Percentiles rank a stretch among this genome's conserved stretches.
phyloP scores from a whole-genome alignment of 2,329 filamentous ascomycete species.

The Aspergillus luchuensis region DNA sequence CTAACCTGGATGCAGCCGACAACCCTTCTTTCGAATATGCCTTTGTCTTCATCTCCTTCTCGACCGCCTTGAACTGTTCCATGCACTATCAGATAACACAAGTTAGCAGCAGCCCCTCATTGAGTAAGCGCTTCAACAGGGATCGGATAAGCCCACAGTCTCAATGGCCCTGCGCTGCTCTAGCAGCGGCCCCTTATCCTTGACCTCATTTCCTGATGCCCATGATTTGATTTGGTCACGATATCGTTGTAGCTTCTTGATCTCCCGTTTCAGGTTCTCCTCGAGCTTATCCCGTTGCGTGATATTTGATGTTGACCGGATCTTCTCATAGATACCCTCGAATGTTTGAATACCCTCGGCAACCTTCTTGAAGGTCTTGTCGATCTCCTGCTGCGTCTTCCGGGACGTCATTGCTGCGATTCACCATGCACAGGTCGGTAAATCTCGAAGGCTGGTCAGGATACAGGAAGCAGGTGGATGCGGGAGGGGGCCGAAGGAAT shows the following conservation, averaged over 20 bases:
- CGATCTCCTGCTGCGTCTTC: constrained; percentile 96
- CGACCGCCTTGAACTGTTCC: constrained; percentile 99
- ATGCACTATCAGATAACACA: constrained; percentile 56
- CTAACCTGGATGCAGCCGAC: constrained; percentile 85
- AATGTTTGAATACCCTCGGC: constrained; percentile 89
- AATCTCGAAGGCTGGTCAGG: constrained; percentile 20
- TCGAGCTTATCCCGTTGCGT: constrained; percentile 98
- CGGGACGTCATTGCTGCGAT: constrained; percentile 75
- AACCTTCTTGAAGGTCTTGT: constrained; percentile 99
- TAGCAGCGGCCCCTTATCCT: constrained; percentile 94
- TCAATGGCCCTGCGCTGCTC: constrained; percentile 96
- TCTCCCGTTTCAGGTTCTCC: constrained; percentile 97
- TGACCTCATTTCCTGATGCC: constrained; percentile 98
- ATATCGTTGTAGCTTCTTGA: constrained; percentile 98
- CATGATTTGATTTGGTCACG: constrained; percentile 99
- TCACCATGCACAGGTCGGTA: constrained; percentile 28
- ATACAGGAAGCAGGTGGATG: neutral
- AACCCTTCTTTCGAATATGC: constrained; percentile 98
- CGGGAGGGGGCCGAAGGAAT: neutral
- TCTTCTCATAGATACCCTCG: constrained; percentile 96
- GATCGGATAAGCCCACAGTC: constrained; percentile 62
- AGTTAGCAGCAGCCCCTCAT: constrained; percentile 33
- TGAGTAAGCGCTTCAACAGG: constrained; percentile 9
- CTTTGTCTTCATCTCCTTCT: constrained; percentile 99
- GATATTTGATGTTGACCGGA: constrained; percentile 85